Conservation (phyloP, 108 stramenopile genomes). For the Aurantiochytrium sp. region DNA sequence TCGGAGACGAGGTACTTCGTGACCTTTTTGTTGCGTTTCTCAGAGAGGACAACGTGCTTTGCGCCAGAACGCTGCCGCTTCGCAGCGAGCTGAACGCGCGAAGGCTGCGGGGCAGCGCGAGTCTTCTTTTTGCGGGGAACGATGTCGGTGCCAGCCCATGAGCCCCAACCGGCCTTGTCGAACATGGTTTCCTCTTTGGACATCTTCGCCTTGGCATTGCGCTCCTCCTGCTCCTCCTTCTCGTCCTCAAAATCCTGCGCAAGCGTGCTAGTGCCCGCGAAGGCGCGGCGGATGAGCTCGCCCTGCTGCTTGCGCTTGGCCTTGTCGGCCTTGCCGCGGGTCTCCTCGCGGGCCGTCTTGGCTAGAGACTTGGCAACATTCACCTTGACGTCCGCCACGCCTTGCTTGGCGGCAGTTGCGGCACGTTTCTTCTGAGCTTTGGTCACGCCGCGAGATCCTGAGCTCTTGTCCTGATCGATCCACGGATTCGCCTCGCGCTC, state of each 20-base stretch:
- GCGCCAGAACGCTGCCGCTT: slow-evolving; percentile 70
- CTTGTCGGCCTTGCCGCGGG: background rate
- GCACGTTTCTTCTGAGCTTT: background rate
- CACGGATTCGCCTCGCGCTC: background rate
- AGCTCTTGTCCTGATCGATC: background rate
- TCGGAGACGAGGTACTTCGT: slow-evolving; percentile 76
- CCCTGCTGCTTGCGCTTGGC: slow-evolving; percentile 59
- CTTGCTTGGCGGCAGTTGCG: background rate
- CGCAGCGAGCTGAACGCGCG: background rate
- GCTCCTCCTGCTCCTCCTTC: slow-evolving; percentile 78
- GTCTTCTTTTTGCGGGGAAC: slow-evolving; percentile 60
- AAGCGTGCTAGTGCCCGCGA: slow-evolving; percentile 75
- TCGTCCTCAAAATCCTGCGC: slow-evolving; percentile 81
- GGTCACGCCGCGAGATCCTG: background rate
- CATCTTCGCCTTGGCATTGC: slow-evolving; percentile 60
- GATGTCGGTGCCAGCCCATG: slow-evolving; percentile 78
- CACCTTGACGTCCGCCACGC: background rate
- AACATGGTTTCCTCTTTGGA: slow-evolving; percentile 44
- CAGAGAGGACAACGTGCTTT: slow-evolving; percentile 81
- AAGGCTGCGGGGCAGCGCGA: background rate
- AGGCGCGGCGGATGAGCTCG: slow-evolving; percentile 81
- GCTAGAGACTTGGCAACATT: background rate
- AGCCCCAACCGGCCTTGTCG: slow-evolving; percentile 73
- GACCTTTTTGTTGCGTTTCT: slow-evolving; percentile 80
- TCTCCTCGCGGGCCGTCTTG: background rate